Evolutionary conservation across 2,329 filamentous ascomycete species (phyloP).

Genomic region (Exophiala oligosperma): DNA sequence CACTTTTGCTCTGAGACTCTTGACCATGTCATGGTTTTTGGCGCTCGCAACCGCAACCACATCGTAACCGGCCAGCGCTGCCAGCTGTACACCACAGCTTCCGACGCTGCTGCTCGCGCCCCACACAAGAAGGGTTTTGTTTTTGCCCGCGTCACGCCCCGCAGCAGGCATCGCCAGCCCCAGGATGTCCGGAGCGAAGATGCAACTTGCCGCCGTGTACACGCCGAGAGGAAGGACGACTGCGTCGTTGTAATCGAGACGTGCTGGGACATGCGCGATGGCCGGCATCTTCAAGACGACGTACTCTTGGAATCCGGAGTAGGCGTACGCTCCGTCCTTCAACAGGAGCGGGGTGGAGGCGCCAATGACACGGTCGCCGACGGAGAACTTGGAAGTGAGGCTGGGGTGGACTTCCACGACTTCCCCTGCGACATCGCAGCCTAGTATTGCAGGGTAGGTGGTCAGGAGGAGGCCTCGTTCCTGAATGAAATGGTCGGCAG

Average conservation of each 20-base stretch:
- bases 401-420: slow-evolving; percentile 46
- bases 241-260: slow-evolving; percentile 34
- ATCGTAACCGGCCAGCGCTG: slow-evolving; percentile 41
- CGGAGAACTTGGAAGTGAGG: slow-evolving; percentile 43
- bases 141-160: not conserved
- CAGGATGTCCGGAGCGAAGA: slow-evolving; percentile 33
- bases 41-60: slow-evolving; percentile 41
- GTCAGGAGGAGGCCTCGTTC: slow-evolving; percentile 3
- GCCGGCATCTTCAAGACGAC: slow-evolving; percentile 25
- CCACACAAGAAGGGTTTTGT: slow-evolving; percentile 39
- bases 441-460: slow-evolving; percentile 40
- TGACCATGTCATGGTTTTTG: slow-evolving; percentile 45
- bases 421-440: slow-evolving; percentile 49
- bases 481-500: slow-evolving; percentile 15
- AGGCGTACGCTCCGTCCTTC: slow-evolving; percentile 29
- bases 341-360: slow-evolving; percentile 11
- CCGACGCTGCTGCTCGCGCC: slow-evolving; percentile 47
- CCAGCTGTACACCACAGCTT: slow-evolving; percentile 42
- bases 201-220: slow-evolving; percentile 35
- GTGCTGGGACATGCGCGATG: slow-evolving; percentile 33
- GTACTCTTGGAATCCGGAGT: slow-evolving; percentile 34
- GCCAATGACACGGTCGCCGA: slow-evolving; percentile 48
- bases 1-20: slow-evolving; percentile 43
- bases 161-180: slow-evolving; percentile 27
- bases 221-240: slow-evolving; percentile 39